These are phyloP conservation scores for Artemisia tridentata DNA, from an alignment of 129 eudicot genomes.

Conservation along the genomic window DNA sequence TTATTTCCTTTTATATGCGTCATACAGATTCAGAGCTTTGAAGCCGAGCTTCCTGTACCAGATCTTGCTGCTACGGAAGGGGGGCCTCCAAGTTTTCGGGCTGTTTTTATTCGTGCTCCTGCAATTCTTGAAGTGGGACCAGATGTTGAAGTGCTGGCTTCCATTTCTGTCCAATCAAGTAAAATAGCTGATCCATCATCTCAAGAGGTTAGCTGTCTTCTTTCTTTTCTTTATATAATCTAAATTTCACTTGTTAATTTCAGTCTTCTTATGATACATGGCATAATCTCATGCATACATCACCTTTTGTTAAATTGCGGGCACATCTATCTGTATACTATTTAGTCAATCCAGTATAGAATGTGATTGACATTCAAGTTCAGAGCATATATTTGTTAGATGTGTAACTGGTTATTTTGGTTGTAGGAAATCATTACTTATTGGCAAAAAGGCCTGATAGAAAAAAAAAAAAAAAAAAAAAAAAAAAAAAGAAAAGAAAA, in stretches of 20 bases:
- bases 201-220: slow-evolving; percentile 49
- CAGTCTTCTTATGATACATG: neutral
- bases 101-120: slow-evolving; percentile 93
- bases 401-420: neutral
- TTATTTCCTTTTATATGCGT: neutral
- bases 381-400: slow-evolving; percentile 1
- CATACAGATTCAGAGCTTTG: slow-evolving; percentile 85
- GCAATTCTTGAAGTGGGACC: slow-evolving; percentile 96
- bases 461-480: neutral
- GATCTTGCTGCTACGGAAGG: slow-evolving; percentile 77
- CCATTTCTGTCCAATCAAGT: slow-evolving; percentile 49
- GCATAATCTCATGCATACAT: neutral
- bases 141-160: slow-evolving; percentile 81
- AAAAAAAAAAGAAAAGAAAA: no score
- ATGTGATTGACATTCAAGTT: neutral
- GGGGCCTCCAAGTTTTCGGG: slow-evolving; percentile 92
- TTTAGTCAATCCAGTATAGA: neutral
- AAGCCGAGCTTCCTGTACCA: slow-evolving; percentile 75
- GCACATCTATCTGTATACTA: neutral
- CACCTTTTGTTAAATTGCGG: neutral
- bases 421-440: neutral
- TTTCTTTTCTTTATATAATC: neutral
- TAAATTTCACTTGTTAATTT: slow-evolving; percentile 1
- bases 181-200: slow-evolving; percentile 25
- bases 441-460: neutral